Conservation (phyloP, 2,329 filamentous ascomycete genomes). For the Aspergillus brasiliensis region DNA sequence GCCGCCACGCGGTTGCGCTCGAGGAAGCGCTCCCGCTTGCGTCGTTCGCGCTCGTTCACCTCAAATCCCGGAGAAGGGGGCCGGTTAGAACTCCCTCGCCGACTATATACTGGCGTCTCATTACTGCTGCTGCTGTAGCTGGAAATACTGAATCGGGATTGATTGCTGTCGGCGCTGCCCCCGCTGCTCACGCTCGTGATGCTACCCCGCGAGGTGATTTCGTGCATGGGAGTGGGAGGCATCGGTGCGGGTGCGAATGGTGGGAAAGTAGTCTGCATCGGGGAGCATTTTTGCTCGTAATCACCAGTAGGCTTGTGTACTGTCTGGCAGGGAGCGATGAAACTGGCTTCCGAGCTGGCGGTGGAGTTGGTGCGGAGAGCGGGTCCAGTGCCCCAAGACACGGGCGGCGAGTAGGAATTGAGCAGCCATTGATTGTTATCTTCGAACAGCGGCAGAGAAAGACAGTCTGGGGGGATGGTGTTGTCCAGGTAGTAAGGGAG, state of each 20-base stretch:
- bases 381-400: background rate
- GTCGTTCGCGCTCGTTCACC: background rate
- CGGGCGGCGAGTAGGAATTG: background rate
- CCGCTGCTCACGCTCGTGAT: background rate
- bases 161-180: background rate
- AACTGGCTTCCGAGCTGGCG: background rate
- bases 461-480: background rate
- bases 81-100: background rate
- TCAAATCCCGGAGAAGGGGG: background rate
- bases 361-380: background rate
- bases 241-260: background rate
- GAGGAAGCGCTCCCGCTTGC: slow-evolving; percentile 54
- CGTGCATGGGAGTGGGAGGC: background rate
- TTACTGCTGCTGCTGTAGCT: background rate
- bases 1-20: slow-evolving; percentile 63
- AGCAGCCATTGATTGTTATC: background rate
- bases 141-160: background rate
- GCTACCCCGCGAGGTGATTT: slow-evolving; percentile 4
- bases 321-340: background rate
- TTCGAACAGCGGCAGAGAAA: background rate
- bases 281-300: background rate
- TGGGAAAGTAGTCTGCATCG: background rate
- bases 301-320: background rate
- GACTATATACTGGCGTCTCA: background rate
- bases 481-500: background rate